These are phyloP conservation scores for Solanum sejunctum DNA, from an alignment of 257 asterid species.

Conservation along the genomic window DNA sequence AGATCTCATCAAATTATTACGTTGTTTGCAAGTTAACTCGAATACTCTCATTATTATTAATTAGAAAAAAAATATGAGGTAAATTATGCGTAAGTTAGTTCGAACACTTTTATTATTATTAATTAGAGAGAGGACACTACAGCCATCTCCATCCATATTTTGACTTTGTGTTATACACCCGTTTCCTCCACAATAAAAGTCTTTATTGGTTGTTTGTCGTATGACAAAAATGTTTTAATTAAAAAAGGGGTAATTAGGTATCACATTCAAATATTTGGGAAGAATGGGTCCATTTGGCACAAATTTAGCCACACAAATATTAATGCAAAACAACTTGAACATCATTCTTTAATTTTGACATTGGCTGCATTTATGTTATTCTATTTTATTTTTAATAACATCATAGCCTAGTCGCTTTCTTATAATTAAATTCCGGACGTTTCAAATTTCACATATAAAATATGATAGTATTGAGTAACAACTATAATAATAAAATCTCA, in stretches of 20 bases:
- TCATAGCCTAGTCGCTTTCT: background rate
- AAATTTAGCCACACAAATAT: background rate
- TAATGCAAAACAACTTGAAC: background rate
- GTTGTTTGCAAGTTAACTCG: rapidly evolving
- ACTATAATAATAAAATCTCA: background rate
- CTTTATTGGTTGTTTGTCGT: background rate
- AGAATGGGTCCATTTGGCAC: background rate
- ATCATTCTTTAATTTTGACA: background rate
- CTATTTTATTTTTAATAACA: background rate
- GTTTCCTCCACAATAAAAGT: background rate
- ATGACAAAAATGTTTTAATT: background rate
- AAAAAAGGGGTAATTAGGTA: background rate
- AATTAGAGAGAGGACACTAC: background rate
- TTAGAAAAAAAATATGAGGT: too few relatives aligned
- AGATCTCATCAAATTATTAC: background rate
- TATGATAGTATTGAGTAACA: background rate
- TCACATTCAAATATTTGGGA: background rate
- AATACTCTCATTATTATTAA: background rate
- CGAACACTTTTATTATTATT: background rate
- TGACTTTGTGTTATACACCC: background rate
- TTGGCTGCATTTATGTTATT: background rate
- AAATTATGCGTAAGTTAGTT: rapidly evolving
- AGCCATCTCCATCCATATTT: background rate
- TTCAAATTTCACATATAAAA: background rate
- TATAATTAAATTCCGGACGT: too few relatives aligned